A percentile compares a stretch with the other conserved stretches of the same genome.
phyloP scores from a whole-genome alignment of 2,329 filamentous ascomycete genomes.

The Exserohilum turcica region DNA sequence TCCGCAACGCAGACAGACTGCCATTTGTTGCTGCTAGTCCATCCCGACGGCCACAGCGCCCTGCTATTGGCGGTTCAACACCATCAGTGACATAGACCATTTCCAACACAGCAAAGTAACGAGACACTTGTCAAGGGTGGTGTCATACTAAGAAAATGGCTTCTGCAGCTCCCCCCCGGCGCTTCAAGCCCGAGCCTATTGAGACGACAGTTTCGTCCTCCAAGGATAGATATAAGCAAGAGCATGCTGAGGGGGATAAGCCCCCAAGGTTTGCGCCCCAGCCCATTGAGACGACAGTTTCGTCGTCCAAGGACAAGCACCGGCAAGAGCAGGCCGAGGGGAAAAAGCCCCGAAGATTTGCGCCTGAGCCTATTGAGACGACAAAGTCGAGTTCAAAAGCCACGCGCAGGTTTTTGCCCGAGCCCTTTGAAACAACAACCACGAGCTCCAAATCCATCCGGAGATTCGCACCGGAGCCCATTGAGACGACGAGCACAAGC shows the following conservation, averaged over 20 bases:
- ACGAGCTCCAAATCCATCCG: slow-evolving; percentile 53
- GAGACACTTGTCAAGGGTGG: slow-evolving; percentile 3
- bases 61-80: slow-evolving; percentile 20
- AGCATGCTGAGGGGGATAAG: too few relatives aligned
- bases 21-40: slow-evolving; percentile 27
- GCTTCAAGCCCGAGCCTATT: slow-evolving; percentile 47
- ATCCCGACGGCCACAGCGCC: slow-evolving; percentile 23
- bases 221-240: slow-evolving; percentile 71
- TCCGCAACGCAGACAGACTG: slow-evolving; percentile 24
- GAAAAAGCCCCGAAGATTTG: slow-evolving; percentile 38
- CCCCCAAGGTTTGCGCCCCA: too few relatives aligned
- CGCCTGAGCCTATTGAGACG: slow-evolving; percentile 41
- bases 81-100: slow-evolving; percentile 23
- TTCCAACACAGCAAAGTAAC: slow-evolving; percentile 11
- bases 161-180: slow-evolving; percentile 37
- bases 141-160: slow-evolving; percentile 32
- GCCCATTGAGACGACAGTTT: too few relatives aligned
- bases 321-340: slow-evolving; percentile 56
- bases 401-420: slow-evolving; percentile 48
- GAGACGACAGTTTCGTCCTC: slow-evolving; percentile 48
- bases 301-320: slow-evolving; percentile 65
- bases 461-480: slow-evolving; percentile 48
- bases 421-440: slow-evolving; percentile 49
- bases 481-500: slow-evolving; percentile 41
- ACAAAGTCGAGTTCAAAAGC: slow-evolving; percentile 50